These are phyloP conservation scores for Fusarium sp. DNA, from an alignment of 2,329 filamentous ascomycete species.

Conservation along the genomic window DNA sequence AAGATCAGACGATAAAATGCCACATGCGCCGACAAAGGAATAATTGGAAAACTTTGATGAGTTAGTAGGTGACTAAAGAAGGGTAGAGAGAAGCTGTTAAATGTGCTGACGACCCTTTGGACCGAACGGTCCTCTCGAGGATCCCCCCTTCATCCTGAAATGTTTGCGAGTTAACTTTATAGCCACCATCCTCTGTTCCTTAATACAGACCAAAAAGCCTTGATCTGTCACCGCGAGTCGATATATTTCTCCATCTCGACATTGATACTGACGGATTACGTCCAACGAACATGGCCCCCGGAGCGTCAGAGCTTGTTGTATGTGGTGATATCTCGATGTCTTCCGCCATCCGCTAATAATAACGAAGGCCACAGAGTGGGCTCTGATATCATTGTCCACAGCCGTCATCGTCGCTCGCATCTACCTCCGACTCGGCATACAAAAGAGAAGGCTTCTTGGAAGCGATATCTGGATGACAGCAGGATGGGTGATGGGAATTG, in stretches of 20 bases:
- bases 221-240: not conserved
- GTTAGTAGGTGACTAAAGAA: not conserved
- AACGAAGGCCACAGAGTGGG: constrained; percentile 20
- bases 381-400: constrained; percentile 20
- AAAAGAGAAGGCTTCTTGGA: constrained; percentile 14
- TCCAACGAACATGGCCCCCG: not conserved
- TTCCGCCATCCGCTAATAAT: not conserved
- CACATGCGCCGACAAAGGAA: not conserved
- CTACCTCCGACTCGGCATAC: constrained; percentile 26
- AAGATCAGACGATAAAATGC: not conserved
- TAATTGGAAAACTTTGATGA: not conserved
- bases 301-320: constrained; percentile 11
- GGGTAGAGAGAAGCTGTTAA: not conserved
- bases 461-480: constrained; percentile 26
- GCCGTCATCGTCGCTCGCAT: constrained; percentile 26
- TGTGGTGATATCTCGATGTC: not conserved
- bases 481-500: constrained; percentile 16
- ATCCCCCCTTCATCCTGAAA: not conserved
- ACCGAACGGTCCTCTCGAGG: not conserved
- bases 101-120: not conserved
- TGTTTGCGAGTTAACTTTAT: not conserved
- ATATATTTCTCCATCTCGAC: not conserved
- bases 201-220: not conserved
- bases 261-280: not conserved
- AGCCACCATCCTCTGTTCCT: not conserved